These are phyloP conservation scores for Pyrrhoderma noxium DNA, from an alignment of 1,284 basidiomycete genomes.

Conservation along the genomic window DNA sequence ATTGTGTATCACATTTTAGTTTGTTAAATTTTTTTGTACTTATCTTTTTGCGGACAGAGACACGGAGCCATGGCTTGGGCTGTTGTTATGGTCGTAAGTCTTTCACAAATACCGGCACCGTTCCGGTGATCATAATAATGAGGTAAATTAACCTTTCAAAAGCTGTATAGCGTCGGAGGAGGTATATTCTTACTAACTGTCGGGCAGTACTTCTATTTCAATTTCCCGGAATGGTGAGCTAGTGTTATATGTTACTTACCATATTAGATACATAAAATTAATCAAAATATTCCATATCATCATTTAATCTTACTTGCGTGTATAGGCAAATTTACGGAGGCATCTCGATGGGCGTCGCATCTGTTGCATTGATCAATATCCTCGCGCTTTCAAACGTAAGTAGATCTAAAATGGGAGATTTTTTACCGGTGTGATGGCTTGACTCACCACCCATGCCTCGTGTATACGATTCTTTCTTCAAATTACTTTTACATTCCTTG, in stretches of 20 bases:
- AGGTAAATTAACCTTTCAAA: conserved; percentile 1
- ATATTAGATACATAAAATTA: no score
- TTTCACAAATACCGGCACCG: conserved; percentile 1
- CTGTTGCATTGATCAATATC: conserved; percentile 49
- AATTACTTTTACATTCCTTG: conserved; percentile 1
- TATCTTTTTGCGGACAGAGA: conserved; percentile 35
- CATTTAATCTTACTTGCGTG: background rate
- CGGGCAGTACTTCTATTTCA: conserved; percentile 66
- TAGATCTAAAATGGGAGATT: conserved; percentile 14
- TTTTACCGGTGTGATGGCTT: background rate
- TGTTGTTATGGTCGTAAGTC: conserved; percentile 52
- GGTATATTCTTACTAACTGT: conserved; percentile 58
- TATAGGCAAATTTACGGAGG: conserved; percentile 70
- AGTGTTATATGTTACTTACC: conserved; percentile 4
- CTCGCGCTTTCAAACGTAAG: conserved; percentile 65
- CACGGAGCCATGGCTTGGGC: conserved; percentile 72
- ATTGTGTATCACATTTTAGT: no score
- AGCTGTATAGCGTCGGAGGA: conserved; percentile 66
- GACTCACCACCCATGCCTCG: conserved; percentile 7
- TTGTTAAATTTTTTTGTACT: background rate
- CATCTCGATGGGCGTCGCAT: conserved; percentile 53
- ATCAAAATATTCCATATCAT: no score
- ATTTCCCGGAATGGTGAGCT: conserved; percentile 61
- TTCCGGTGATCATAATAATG: background rate
- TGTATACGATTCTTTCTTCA: background rate